Percentiles rank a stretch among this genome's conserved stretches.
Evolutionary conservation across 257 asterid species (phyloP).

Genomic region (Salvia rosmarinus): DNA sequence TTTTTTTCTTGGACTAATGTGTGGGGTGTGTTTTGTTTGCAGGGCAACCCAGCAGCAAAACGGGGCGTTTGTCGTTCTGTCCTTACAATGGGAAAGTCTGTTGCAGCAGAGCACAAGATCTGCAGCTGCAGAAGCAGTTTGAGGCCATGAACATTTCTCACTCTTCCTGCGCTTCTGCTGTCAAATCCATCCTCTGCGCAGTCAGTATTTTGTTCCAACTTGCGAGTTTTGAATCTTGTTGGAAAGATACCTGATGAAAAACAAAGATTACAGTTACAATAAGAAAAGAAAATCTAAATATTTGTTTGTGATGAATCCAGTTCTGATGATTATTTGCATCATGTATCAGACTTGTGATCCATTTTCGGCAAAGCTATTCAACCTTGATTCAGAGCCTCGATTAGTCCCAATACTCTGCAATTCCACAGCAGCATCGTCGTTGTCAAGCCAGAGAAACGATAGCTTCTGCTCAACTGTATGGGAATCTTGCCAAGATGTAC

Average conservation of each 20-base stretch:
- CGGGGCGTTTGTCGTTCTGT: conserved; percentile 66
- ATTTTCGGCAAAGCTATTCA: conserved; percentile 76
- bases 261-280: no score
- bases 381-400: conserved; percentile 44
- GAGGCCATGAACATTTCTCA: conserved; percentile 72
- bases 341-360: conserved; percentile 74
- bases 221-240: neutral
- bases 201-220: conserved; percentile 48
- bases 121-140: conserved; percentile 58
- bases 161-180: conserved; percentile 67
- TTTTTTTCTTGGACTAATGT: conserved; percentile 15
- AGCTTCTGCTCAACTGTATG: conserved; percentile 76
- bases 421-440: conserved; percentile 54
- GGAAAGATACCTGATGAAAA: neutral
- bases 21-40: conserved; percentile 32
- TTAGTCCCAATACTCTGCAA: conserved; percentile 82
- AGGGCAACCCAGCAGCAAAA: conserved; percentile 68
- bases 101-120: conserved; percentile 66
- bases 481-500: conserved; percentile 65
- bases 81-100: conserved; percentile 74
- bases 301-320: no score
- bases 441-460: conserved; percentile 39
- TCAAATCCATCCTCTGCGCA: conserved; percentile 81
- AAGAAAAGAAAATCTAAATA: no score
- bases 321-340: neutral